Evolutionary conservation across 108 stramenopile genomes (phyloP), one percentile per base, ranked within the genome.

Genomic region (Phaeodactylum tricornutum): DNA sequence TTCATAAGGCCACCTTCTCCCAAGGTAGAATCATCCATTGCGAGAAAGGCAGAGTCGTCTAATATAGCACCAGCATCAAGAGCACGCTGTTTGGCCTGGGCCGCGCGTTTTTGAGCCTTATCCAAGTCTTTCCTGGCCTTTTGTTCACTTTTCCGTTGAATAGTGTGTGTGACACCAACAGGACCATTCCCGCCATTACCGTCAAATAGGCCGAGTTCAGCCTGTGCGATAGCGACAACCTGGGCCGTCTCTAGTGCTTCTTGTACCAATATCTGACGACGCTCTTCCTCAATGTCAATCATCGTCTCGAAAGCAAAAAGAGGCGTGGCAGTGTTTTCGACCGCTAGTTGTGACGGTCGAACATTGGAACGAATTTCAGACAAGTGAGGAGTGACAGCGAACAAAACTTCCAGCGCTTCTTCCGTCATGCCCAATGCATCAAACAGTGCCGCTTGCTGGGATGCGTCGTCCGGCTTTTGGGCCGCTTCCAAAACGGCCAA

Each of bases 21-120:
- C 42, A 55, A 40, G 1, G 50, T 45, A 36, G 29, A 45, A 16
- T 40, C 25, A 16, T 39, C 46, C 4, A 55, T 53, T 40, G 21
- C 42, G 2, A 59, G 41, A n/a, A 66, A 42, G 24, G 74, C 75
- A 20, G 55, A 50, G 40, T 70, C 71, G 22, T 79, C 79, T 3
- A 85, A 48, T 21, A 90, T 57, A 0, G 84, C 88, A 40, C 88
- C 88, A 9, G 81, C 84, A 29, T 75, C 69, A 29, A 59, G 69
- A n/a, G 88, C 88, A 20, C 57, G 47, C 26, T 71, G 53, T 37
- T 79, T 35, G 0, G 84, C 81, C 39, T 55, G 44, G 12, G 69
- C 61, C 5, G 88, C 88, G 5, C 61, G 66, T 52, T 74, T 78
- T 21, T 69, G 48, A 14, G 84, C 81, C 36, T 75, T 76, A 34